Percentiles rank a stretch among this genome's conserved stretches.
Evolutionary conservation across 139 green algal genomes (phyloP).

Genomic region (Closterium sp.): DNA sequence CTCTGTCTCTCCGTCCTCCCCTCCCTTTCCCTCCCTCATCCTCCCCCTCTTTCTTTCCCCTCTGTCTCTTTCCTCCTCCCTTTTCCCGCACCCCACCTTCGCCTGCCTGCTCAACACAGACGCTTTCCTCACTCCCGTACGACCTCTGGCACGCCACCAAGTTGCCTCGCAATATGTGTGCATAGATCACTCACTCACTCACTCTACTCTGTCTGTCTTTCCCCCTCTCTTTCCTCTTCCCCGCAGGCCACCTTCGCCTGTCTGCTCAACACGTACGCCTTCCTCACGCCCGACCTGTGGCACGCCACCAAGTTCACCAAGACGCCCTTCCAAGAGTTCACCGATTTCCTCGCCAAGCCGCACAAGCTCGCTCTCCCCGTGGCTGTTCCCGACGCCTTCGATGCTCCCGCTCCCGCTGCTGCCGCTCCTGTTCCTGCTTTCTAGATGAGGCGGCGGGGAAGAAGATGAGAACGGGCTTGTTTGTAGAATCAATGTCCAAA

Average conservation of each 20-base stretch:
- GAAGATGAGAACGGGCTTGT: neutral
- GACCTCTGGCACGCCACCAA: neutral
- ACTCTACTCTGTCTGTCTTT: neutral
- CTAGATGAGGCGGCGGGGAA: neutral
- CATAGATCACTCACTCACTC: too few relatives aligned
- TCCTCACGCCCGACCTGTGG: conserved; percentile 98
- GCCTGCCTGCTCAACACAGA: neutral
- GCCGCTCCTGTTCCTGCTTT: neutral
- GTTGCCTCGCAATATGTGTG: neutral
- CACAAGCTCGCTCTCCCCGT: conserved; percentile 27
- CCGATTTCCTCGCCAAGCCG: conserved; percentile 67
- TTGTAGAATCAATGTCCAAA: neutral
- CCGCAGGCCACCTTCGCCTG: conserved; percentile 55
- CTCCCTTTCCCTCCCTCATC: too few relatives aligned
- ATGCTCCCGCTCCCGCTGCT: neutral
- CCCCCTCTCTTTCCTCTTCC: neutral
- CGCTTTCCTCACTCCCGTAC: too few relatives aligned
- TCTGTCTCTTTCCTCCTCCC: neutral
- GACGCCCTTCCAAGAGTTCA: conserved; percentile 91
- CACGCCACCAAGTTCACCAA: conserved; percentile 89
- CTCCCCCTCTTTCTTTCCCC: too few relatives aligned
- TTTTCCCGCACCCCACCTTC: neutral
- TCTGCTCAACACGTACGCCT: conserved; percentile 86
- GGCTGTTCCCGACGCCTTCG: neutral
- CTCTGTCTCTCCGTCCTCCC: too few relatives aligned